Evolutionary conservation across 306 rosid genomes (phyloP), one percentile per base, ranked within the genome.

Genomic region (Cicer bijugum): DNA sequence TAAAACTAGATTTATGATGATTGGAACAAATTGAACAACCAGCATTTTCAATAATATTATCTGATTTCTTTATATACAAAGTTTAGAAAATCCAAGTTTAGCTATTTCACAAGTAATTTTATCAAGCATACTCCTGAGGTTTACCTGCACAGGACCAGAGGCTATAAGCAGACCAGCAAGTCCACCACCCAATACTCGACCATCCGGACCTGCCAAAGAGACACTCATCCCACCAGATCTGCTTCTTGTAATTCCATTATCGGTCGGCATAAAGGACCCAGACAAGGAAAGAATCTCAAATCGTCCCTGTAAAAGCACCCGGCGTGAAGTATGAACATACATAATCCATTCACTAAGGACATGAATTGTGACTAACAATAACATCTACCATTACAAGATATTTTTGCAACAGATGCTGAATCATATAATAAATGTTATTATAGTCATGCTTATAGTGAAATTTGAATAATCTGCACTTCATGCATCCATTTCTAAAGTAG

Each of bases 151-250:
- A 8, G 97, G 97, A 56, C 97, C 96, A 48, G 97, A 92, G 72
- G 97, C 97, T 42, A 91, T 74, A 75, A 91, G 80, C 44, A 91
- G 83, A 80, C 97, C 97, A 38, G 97, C 97, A 63, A 91, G 96
- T 58, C 97, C 97, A 56, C 97, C 97, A 15, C 97, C 97, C 28
- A 91, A 63, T 20, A 91, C 97, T 77, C 97, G 85, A 75, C 97
- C 97, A 37, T 91, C 97, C 57, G 96, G 97, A 51, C 97, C 91
- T 2, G 96, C 97, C 86, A 91, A 86, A 72, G 96, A 82, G 78
- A 91, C 91, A 9, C 97, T 91, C 97, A 91, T 91, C 72, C 97
- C 97, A 59, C 97, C 97, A 33, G 92, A 89, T 82, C 97, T 86
- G 85, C 96, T 89, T 85, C 52, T 89, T 16, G 97, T 81, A 63